Evolutionary conservation across 176 grass and related monocot species (phyloP).

Genomic region (Hyparrhenia diplandra): DNA sequence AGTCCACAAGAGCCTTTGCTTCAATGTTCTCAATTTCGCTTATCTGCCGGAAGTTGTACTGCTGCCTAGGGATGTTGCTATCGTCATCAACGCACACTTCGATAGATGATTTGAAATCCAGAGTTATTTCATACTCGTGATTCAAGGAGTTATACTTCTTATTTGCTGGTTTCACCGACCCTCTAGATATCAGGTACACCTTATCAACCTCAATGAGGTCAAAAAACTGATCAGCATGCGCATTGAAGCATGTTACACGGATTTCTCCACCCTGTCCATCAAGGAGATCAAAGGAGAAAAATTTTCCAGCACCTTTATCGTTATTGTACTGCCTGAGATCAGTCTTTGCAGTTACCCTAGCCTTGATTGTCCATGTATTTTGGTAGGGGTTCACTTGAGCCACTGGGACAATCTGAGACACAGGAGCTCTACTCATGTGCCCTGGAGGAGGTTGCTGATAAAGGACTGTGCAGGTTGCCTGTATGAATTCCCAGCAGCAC

Average conservation of each 20-base stretch:
- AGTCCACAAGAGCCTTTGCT: constrained; percentile 52
- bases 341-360: constrained; percentile 62
- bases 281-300: constrained; percentile 80
- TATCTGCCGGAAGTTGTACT: constrained; percentile 69
- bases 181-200: constrained; percentile 86
- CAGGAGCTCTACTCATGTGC: constrained; percentile 62
- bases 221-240: constrained; percentile 49
- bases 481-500: constrained; percentile 46
- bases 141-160: constrained; percentile 67
- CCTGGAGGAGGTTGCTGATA: constrained; percentile 57
- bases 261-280: constrained; percentile 80
- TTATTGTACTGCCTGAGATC: constrained; percentile 50
- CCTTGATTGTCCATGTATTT: constrained; percentile 68
- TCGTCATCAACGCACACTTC: constrained; percentile 63
- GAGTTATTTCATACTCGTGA: constrained; percentile 63
- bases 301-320: constrained; percentile 54
- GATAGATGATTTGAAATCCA: constrained; percentile 42
- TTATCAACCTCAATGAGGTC: constrained; percentile 68
- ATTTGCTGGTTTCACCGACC: constrained; percentile 40
- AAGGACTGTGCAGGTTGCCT: constrained; percentile 30
- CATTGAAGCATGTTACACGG: constrained; percentile 64
- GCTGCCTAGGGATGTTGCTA: constrained; percentile 56
- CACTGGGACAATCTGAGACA: constrained; percentile 69
- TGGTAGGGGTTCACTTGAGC: constrained; percentile 72
- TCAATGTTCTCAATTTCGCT: constrained; percentile 72